Base-by-base conservation (phyloP, 179 eudicot species). In the Camellia oleifera region DNA sequence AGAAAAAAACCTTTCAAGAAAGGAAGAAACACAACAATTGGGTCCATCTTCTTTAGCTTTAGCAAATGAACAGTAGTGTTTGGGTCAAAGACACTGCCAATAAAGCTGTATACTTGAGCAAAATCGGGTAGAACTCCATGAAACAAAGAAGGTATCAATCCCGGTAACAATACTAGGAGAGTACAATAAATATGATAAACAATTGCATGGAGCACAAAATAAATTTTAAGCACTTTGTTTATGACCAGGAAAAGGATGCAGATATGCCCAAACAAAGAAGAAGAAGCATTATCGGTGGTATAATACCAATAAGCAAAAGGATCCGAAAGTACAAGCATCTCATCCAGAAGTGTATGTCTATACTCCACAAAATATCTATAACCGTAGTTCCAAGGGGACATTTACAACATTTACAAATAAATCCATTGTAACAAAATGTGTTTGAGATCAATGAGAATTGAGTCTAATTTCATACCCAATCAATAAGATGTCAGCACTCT, bases 71-170 rank as follows among this genome's bases (percentile, higher is more conserved):
- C 91, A 48, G 81, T 78, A 13, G 87, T 82, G 77, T 86, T 89
- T 62, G 98, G 99, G 82, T 96, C 99, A 85, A 96, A 96, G 77
- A 94, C 92, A 80, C 99, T 94, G 83, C 98, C 98, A 69, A 96
- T 91, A 84, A 94, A 96, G 84, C 86, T 86, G 89, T 96, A 96
- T 44, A 96, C 99, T 90, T 92, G 91, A 76, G 94, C 93, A 85
- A 96, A 96, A 87, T 96, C 99, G 45, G 99, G 99, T 69, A 96
- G 88, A 84, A 96, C 99, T 96, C 97, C 89, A 91, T 61, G 79
- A 85, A 83, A 68, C 7, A 32, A 74, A n/a, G 45, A 63, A 13
- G 8, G 2, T 18, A 13, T 11, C 10, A 74, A 6, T 48, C 56
- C 6, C 46, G 52, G 46, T 46, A 44, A 13, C 40, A 63, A n/a